Base-by-base conservation (phyloP, 495 filamentous ascomycete species). In the Penicillium lagena region DNA sequence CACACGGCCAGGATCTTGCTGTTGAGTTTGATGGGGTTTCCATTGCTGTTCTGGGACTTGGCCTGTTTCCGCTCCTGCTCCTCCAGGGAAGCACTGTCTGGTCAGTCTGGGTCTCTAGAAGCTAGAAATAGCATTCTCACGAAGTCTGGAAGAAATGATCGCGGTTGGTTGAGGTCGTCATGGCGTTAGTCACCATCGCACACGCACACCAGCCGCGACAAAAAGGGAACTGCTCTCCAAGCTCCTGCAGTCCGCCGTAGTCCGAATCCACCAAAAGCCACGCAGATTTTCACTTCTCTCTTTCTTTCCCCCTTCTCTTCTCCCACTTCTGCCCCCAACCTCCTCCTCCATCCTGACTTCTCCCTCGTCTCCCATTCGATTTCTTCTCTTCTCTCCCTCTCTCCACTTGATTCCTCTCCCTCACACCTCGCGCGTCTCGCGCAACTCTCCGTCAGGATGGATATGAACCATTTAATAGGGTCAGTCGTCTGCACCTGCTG, bases 111-210 rank as follows among this genome's bases (percentile, higher is more conserved):
- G 42, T 43, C 37, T 28, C 37, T 27, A 37, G 9, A 51, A 33
- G 7, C 35, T 34, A 38, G 31, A 2, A 9, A 39, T 37, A 12
- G 34, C 35, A 28, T 12, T 15, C 58, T 60, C 35, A 70, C 77
- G 60, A 73, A 12, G 89, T 91, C 65, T 97, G 89, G 62, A 97
- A 97, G 75, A 93, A 96, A 56, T 91, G 71, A 15, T 81, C 78
- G 32, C 78, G 73, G 51, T 89, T 75, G 29, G 71, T 75, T 14
- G 83, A 83, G 35, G 64, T 66, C 27, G 85, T 77, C 86, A 89
- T 90, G 17, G 12, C 66, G 35, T 11, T 34, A 27, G 15, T 40
- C 35, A 17, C 17, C 9, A 17, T 29, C 12, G 37, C 12, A 40
- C 9, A 30, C 29, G 33, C 33, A 9, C 49, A 51, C 42, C 45